phyloP scores from a whole-genome alignment of 371 early-diverging fungal species.

The Haplosporangium sp. region DNA sequence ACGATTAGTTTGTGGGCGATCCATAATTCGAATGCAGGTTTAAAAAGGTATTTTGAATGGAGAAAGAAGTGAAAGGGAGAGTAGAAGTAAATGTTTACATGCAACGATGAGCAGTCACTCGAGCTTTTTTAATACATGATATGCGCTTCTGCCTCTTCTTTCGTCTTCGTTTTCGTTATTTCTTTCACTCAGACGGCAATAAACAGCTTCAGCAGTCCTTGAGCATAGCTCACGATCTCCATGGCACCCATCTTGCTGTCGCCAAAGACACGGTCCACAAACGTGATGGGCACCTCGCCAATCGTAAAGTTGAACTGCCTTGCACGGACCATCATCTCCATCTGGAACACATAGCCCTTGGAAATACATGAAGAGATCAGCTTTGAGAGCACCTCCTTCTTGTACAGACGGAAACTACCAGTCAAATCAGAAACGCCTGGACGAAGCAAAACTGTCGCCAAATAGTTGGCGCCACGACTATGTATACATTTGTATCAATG shows the following conservation, averaged over 20 bases:
- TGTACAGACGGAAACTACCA: conserved; percentile 97
- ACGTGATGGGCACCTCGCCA: conserved; percentile 97
- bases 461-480: conserved; percentile 97
- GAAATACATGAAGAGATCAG: conserved; percentile 90
- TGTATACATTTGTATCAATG: too few relatives aligned
- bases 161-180: too few relatives aligned
- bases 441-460: conserved; percentile 92
- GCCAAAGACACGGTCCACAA: conserved; percentile 97
- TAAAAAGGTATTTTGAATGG: too few relatives aligned
- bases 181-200: conserved; percentile 66
- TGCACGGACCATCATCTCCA: conserved; percentile 99
- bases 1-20: conserved; percentile 15
- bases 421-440: conserved; percentile 97
- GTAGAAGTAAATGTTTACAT: too few relatives aligned
- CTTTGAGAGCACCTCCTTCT: conserved; percentile 87
- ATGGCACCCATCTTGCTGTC: conserved; percentile 95
- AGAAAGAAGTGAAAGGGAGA: not conserved
- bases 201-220: conserved; percentile 90
- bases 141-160: too few relatives aligned
- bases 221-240: conserved; percentile 93
- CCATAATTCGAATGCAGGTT: conserved; percentile 11
- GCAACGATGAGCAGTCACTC: too few relatives aligned
- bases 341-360: conserved; percentile 99
- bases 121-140: too few relatives aligned
- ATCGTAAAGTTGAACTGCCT: conserved; percentile 89